Evolutionary conservation across 108 stramenopile genomes (phyloP), one percentile per base, ranked within the genome.

Genomic region (Skeletonema tropicum): DNA sequence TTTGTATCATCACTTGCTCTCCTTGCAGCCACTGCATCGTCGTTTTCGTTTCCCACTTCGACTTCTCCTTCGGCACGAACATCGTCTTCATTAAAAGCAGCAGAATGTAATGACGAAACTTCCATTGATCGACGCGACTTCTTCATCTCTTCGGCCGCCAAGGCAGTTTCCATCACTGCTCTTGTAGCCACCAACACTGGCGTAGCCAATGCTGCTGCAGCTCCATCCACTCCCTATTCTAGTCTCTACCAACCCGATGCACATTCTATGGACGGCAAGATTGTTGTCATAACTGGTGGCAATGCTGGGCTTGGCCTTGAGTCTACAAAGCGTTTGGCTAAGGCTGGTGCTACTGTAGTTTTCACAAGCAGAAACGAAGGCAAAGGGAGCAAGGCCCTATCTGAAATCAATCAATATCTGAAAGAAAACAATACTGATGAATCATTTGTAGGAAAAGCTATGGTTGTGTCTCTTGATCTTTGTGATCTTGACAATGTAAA

Each of bases 281-380:
- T 83, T 17, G 77, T 90, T 46, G 64, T 92, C 10, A 80, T 94
- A 21, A 94, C 93, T 23, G 93, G 93, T 26, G 87, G 82, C 26
- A 89, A 83, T 23, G 67, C 89, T 5, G 93, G 93, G 33, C 52
- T 92, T 21, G 93, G 93, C 15, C 79, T 91, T 17, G 93, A 94
- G 73, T 87, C 91, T 5, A 80, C 87, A 29, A 82, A 85, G 71
- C 77, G 87, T 13, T 66, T 94, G 23, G 86, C 88, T 2, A 64
- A 26, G 42, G 83, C 83, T 14, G 93, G 93, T 57, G 93, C 87
- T 45, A 89, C 86, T 17, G 89, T 94, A 8, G 85, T 94, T 15
- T 48, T 90, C 21, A 90, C 89, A 5, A 79, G 73, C 13, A 66
- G 89, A 62, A 73, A 66, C 49, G 60, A 60, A 49, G 70, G 31